Conservation (phyloP, 2,329 filamentous ascomycete species). For the Aureobasidium sp. region DNA sequence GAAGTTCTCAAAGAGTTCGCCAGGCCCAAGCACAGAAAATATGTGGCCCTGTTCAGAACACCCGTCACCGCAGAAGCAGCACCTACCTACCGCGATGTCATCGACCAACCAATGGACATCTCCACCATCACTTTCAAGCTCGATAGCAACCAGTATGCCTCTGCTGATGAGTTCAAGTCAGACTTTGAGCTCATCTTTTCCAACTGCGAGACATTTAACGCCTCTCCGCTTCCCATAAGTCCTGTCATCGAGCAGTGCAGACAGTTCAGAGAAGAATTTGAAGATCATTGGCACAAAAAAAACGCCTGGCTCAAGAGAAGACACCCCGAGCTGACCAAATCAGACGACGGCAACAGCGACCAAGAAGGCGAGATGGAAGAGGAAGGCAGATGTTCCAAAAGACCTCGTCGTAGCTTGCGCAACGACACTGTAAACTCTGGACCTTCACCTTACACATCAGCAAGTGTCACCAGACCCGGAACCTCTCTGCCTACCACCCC, state of each 20-base stretch:
- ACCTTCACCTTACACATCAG: neutral
- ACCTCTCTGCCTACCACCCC: neutral
- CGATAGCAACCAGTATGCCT: neutral
- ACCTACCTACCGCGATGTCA: neutral
- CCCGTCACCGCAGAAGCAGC: neutral
- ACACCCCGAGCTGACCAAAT: too few species aligned
- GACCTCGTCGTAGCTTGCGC: too few species aligned
- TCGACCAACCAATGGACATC: conserved; percentile 1
- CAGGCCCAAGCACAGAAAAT: neutral
- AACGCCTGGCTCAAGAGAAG: neutral
- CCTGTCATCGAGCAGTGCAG: neutral
- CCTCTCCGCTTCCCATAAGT: neutral
- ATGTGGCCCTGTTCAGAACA: neutral
- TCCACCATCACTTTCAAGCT: neutral
- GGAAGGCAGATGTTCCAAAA: too few species aligned
- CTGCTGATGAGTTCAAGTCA: neutral
- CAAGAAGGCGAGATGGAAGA: too few species aligned
- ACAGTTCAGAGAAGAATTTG: neutral
- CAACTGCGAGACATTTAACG: conserved; percentile 4
- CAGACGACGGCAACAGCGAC: too few species aligned
- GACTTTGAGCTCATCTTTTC: conserved; percentile 6
- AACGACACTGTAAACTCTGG: too few species aligned
- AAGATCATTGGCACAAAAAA: neutral
- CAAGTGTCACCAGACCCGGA: neutral
- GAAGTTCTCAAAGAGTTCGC: neutral